These are phyloP conservation scores for Sporothrix pseudoabietina DNA, from an alignment of 2,329 filamentous ascomycete genomes.

Conservation along the genomic window DNA sequence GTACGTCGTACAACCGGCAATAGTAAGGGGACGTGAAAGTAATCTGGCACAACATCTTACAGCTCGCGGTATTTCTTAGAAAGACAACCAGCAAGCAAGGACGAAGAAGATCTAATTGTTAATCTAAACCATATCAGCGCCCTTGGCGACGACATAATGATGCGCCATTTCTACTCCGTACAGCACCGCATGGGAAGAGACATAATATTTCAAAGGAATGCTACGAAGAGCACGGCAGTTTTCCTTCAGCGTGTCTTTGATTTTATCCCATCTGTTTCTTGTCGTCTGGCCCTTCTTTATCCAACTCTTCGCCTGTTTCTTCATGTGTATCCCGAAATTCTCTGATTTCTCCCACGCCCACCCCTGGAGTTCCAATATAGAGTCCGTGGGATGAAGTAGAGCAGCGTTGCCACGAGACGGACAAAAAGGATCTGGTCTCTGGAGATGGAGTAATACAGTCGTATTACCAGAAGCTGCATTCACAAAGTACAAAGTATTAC, in stretches of 20 bases:
- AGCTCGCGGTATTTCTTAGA: neutral
- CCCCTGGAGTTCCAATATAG: neutral
- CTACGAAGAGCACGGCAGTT: neutral
- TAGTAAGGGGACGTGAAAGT: neutral
- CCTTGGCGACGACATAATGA: conserved; percentile 8
- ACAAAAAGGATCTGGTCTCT: neutral
- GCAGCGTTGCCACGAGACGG: neutral
- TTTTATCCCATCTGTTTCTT: neutral
- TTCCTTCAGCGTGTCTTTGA: neutral
- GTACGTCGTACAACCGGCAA: neutral
- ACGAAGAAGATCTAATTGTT: neutral
- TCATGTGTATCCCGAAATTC: no score
- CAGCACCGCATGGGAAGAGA: neutral
- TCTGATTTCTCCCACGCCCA: neutral
- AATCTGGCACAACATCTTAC: neutral
- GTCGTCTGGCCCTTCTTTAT: neutral
- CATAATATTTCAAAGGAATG: neutral
- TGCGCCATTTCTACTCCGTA: conserved; percentile 2
- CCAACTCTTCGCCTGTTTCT: neutral
- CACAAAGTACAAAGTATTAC: neutral
- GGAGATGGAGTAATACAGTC: neutral
- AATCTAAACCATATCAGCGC: conserved; percentile 19
- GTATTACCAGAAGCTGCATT: neutral
- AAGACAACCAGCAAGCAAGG: neutral
- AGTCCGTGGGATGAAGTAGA: neutral